Percentiles rank a stretch among this genome's conserved stretches.
These are phyloP conservation scores for Chamaecyparis obtusa DNA, from an alignment of 75 land plant genomes.

Conservation along the genomic window DNA sequence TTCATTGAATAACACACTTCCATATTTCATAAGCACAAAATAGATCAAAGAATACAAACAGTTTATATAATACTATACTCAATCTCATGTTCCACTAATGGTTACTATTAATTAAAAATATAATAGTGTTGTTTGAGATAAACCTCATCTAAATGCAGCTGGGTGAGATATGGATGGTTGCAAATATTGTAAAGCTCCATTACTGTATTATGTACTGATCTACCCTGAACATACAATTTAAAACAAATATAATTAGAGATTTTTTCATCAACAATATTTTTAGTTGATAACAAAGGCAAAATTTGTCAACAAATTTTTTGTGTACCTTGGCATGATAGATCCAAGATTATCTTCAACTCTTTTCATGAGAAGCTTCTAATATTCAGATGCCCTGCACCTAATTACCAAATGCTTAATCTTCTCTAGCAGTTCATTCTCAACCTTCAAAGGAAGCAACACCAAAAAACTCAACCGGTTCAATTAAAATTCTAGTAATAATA, in stretches of 20 bases:
- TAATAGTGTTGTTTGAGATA: not conserved
- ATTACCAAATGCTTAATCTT: conserved; percentile 93
- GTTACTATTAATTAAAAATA: not conserved
- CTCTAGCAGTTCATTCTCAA: conserved; percentile 97
- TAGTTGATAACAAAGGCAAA: not conserved
- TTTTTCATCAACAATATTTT: not conserved
- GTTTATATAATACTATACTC: not conserved
- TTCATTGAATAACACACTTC: not conserved
- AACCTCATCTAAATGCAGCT: conserved; percentile 95
- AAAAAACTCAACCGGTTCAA: not conserved
- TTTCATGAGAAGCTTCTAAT: conserved; percentile 95
- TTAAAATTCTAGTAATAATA: not conserved
- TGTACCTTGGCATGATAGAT: conserved; percentile 71
- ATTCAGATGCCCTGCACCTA: conserved; percentile 98
- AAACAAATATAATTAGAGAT: not conserved
- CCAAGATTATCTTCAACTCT: conserved; percentile 98
- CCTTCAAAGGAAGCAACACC: conserved; percentile 37
- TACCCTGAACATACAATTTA: conserved; percentile 45
- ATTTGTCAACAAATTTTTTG: not conserved
- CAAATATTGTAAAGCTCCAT: conserved; percentile 99
- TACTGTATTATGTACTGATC: conserved; percentile 94
- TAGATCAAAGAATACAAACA: not conserved
- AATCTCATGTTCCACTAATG: not conserved
- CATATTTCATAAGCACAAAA: not conserved
- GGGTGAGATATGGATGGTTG: conserved; percentile 99